A percentile compares a stretch with the other conserved stretches of the same genome.
Evolutionary conservation across 1,284 basidiomycete genomes (phyloP).

Genomic region (Tilletia walkeri): DNA sequence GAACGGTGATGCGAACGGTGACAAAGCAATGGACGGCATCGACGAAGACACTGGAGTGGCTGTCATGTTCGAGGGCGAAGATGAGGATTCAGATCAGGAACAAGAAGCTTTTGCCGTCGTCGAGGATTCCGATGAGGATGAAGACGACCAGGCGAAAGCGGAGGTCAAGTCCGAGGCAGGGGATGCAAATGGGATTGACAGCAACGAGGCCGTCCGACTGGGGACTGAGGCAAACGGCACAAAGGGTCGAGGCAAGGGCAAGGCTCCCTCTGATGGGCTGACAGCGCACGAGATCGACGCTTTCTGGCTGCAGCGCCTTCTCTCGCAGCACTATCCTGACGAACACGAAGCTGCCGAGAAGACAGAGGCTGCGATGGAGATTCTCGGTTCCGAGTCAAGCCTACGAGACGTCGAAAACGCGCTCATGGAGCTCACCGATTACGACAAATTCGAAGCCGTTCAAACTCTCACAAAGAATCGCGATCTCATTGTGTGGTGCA

Average conservation of each 20-base stretch:
- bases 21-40: constrained; percentile 73
- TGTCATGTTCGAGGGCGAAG: constrained; percentile 59
- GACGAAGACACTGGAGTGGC: constrained; percentile 65
- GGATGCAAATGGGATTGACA: constrained; percentile 70
- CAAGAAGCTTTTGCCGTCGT: constrained; percentile 82
- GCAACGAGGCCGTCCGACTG: constrained; percentile 19
- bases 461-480: constrained; percentile 91
- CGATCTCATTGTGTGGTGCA: constrained; percentile 96
- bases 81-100: constrained; percentile 80
- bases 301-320: constrained; percentile 96
- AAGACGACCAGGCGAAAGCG: constrained; percentile 64
- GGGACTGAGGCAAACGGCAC: neutral
- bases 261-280: constrained; percentile 57
- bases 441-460: constrained; percentile 83
- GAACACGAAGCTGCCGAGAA: constrained; percentile 92
- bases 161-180: constrained; percentile 62
- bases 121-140: constrained; percentile 67
- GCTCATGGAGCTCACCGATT: constrained; percentile 96
- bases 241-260: neutral
- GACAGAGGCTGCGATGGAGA: constrained; percentile 77
- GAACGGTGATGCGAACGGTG: constrained; percentile 65
- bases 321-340: constrained; percentile 86
- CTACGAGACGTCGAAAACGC: constrained; percentile 94
- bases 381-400: constrained; percentile 80
- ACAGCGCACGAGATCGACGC: constrained; percentile 89